phyloP scores from a whole-genome alignment of 352 stramenopile species.

The Phytopythium cucurbitacearum region DNA sequence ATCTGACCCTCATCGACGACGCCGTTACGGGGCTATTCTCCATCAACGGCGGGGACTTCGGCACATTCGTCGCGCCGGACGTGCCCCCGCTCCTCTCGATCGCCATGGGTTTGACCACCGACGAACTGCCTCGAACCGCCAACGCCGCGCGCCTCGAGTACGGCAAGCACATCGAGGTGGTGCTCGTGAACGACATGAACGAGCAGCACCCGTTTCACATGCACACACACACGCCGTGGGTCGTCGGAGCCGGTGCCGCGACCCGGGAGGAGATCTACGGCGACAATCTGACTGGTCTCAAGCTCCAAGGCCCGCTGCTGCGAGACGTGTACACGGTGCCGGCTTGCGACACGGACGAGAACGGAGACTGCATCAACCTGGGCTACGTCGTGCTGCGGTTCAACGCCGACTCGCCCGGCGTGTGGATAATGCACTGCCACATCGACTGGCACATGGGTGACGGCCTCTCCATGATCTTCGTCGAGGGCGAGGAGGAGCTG shows the following conservation, averaged over 20 bases:
- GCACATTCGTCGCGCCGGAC: slow-evolving; percentile 12
- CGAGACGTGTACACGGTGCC: slow-evolving; percentile 26
- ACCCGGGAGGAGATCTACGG: slow-evolving; percentile 10
- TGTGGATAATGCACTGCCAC: slow-evolving; percentile 38
- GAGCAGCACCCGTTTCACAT: slow-evolving; percentile 36
- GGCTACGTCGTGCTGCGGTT: slow-evolving; percentile 28
- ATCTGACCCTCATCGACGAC: slow-evolving; percentile 5
- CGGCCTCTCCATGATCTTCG: slow-evolving; percentile 22
- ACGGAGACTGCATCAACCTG: slow-evolving; percentile 9
- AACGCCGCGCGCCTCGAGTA: slow-evolving; percentile 14
- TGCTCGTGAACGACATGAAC: slow-evolving; percentile 24
- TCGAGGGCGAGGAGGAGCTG: slow-evolving; percentile 15
- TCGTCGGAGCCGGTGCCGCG: slow-evolving; percentile 14
- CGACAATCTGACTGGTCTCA: slow-evolving; percentile 8
- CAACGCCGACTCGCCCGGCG: slow-evolving; percentile 22
- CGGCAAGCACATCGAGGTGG: slow-evolving; percentile 21
- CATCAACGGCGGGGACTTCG: slow-evolving; percentile 18
- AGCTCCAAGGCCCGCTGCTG: slow-evolving; percentile 15
- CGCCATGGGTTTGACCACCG: slow-evolving; percentile 12
- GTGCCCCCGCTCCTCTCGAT: slow-evolving; percentile 17
- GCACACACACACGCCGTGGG: slow-evolving; percentile 19
- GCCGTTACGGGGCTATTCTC: slow-evolving; percentile 12
- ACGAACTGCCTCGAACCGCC: slow-evolving; percentile 8
- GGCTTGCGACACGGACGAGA: slow-evolving; percentile 13
- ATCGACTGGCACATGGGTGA: slow-evolving; percentile 27